Percentiles rank a stretch among this genome's conserved stretches.
Evolutionary conservation across 495 filamentous ascomycete species (phyloP).

Genomic region (Cairneyella variabilis): DNA sequence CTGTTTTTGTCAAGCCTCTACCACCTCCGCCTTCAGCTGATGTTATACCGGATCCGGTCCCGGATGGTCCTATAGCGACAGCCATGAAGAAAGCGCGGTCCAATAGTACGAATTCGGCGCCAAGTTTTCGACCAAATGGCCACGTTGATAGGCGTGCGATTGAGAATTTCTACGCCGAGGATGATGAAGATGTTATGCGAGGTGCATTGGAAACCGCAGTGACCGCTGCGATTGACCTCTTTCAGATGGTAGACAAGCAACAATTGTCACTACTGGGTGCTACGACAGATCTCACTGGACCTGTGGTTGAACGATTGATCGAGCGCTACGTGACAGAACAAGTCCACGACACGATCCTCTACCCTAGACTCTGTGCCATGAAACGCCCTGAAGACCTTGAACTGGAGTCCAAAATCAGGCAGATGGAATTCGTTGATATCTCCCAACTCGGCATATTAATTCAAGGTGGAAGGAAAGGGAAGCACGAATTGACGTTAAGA

Average conservation of each 20-base stretch:
- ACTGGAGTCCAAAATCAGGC: constrained; percentile 80
- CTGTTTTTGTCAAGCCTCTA: constrained; percentile 77
- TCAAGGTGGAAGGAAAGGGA: constrained; percentile 65
- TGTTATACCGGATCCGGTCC: constrained; percentile 46
- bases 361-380: constrained; percentile 75
- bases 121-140: constrained; percentile 26
- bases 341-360: constrained; percentile 81
- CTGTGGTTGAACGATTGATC: constrained; percentile 86
- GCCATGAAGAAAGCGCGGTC: constrained; percentile 48
- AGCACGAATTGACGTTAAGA: constrained; percentile 66
- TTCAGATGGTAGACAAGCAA: constrained; percentile 92
- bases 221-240: constrained; percentile 89
- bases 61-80: constrained; percentile 45
- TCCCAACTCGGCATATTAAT: constrained; percentile 88
- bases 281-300: constrained; percentile 90
- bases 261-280: constrained; percentile 88
- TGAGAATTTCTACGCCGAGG: constrained; percentile 56
- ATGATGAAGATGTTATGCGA: constrained; percentile 85
- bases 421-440: constrained; percentile 92
- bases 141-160: constrained; percentile 15
- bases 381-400: constrained; percentile 83
- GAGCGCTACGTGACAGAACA: constrained; percentile 95
- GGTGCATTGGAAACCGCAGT: constrained; percentile 85
- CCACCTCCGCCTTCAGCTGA: constrained; percentile 68
- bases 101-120: constrained; percentile 34